Conservation (phyloP, 805 yeast genomes). For the Candida peoriensis region DNA sequence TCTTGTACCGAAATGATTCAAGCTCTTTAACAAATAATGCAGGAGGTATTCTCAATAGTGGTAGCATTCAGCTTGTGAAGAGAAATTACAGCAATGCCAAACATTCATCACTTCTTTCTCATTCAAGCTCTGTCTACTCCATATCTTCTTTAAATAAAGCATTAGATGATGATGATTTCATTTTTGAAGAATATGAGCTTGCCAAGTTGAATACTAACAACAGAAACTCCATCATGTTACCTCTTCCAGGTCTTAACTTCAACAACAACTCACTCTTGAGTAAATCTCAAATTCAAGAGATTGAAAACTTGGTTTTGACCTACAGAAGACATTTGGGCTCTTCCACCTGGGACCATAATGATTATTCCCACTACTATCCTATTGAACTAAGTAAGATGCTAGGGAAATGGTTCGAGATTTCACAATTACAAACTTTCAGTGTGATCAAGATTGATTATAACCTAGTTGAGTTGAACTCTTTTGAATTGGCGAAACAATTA, state of each 20-base stretch:
- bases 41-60: conserved; percentile 11
- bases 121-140: conserved; percentile 29
- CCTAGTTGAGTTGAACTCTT: conserved; percentile 48
- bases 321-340: conserved; percentile 45
- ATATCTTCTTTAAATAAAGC: conserved; percentile 25
- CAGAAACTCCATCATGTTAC: conserved; percentile 35
- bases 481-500: conserved; percentile 73
- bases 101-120: conserved; percentile 30
- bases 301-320: conserved; percentile 44
- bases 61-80: conserved; percentile 42
- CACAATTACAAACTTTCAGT: conserved; percentile 32
- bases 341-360: conserved; percentile 19
- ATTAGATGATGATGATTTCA: conserved; percentile 34
- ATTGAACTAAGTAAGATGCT: conserved; percentile 19
- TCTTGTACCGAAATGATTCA: neutral
- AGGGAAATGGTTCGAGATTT: conserved; percentile 53
- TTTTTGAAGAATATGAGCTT: conserved; percentile 55
- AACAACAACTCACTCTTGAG: conserved; percentile 20
- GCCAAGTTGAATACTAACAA: conserved; percentile 37
- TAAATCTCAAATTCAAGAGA: conserved; percentile 25
- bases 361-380: conserved; percentile 16
- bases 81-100: conserved; percentile 37
- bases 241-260: conserved; percentile 22
- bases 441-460: conserved; percentile 11
- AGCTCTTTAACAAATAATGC: conserved; percentile 1